These are phyloP conservation scores for Vaccinium corymbosum DNA, from an alignment of 148 eudicot genomes.

Conservation along the genomic window DNA sequence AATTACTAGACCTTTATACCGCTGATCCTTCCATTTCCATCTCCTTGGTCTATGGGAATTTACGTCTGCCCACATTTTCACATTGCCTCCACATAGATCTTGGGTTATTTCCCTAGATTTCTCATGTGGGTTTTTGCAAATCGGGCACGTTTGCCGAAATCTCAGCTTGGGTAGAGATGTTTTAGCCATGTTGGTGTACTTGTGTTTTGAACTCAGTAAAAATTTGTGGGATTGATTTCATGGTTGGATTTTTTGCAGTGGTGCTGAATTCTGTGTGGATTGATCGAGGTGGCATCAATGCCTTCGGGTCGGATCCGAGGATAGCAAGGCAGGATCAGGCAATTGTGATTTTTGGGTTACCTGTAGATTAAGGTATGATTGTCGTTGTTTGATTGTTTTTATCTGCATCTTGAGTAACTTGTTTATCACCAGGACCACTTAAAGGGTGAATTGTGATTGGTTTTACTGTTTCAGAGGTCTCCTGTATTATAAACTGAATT, in stretches of 20 bases:
- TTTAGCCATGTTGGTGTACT: background rate
- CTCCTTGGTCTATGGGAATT: conserved; percentile 11
- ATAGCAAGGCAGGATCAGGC: background rate
- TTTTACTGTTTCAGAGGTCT: background rate
- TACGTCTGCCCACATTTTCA: conserved; percentile 13
- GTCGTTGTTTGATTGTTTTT: conserved; percentile 14
- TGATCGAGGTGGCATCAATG: conserved; percentile 33
- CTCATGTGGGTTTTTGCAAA: conserved; percentile 17
- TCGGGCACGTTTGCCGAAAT: conserved; percentile 19
- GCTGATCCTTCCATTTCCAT: conserved; percentile 11
- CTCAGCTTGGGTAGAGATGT: conserved; percentile 14
- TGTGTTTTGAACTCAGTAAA: background rate
- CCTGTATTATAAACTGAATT: background rate
- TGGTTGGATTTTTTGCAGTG: conserved; percentile 14
- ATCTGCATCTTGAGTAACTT: conserved; percentile 13
- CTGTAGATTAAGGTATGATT: conserved; percentile 4
- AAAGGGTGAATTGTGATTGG: background rate
- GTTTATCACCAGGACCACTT: background rate
- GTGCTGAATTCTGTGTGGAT: conserved; percentile 15
- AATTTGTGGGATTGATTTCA: conserved; percentile 10
- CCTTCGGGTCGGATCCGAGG: conserved; percentile 12
- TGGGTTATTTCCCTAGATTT: conserved; percentile 14
- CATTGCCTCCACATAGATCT: conserved; percentile 29
- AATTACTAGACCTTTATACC: background rate
- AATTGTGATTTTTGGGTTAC: background rate